A percentile compares a stretch with the other conserved stretches of the same genome.
These are phyloP conservation scores for Aspergillus melleus DNA, from an alignment of 2,329 filamentous ascomycete species.

Conservation along the genomic window DNA sequence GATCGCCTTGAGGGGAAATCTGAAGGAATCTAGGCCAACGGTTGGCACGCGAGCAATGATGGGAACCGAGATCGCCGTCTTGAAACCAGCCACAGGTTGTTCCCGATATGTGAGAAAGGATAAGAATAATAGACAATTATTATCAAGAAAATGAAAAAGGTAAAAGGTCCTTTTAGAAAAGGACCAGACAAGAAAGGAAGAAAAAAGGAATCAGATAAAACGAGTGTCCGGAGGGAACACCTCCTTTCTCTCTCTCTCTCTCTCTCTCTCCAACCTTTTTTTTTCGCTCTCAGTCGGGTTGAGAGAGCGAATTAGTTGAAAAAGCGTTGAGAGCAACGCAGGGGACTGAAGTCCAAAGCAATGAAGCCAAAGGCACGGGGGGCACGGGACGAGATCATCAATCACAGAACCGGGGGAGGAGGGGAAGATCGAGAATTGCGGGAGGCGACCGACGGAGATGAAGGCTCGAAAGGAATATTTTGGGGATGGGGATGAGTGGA, in stretches of 20 bases:
- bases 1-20: not conserved
- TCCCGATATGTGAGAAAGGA: constrained; percentile 4
- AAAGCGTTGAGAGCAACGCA: constrained; percentile 27
- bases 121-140: constrained; percentile 7
- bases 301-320: constrained; percentile 31
- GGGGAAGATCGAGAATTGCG: constrained; percentile 19
- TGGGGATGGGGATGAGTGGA: constrained; percentile 31
- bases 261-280: not conserved
- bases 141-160: constrained; percentile 11
- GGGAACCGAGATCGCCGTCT: constrained; percentile 2
- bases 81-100: constrained; percentile 5
- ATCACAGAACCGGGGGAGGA: constrained; percentile 23
- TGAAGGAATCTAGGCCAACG: constrained; percentile 2
- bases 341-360: constrained; percentile 25
- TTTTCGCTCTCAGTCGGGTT: constrained; percentile 28
- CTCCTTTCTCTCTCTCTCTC: constrained; percentile 37
- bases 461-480: constrained; percentile 25
- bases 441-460: constrained; percentile 23
- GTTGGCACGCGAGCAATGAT: constrained; percentile 18
- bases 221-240: constrained; percentile 44
- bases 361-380: constrained; percentile 24
- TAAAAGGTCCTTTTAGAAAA: constrained; percentile 13
- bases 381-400: constrained; percentile 30
- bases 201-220: constrained; percentile 31
- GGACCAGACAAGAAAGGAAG: constrained; percentile 20